Evolutionary conservation across 2,329 filamentous ascomycete species (phyloP).

Genomic region (Rhynchosporium secalis): DNA sequence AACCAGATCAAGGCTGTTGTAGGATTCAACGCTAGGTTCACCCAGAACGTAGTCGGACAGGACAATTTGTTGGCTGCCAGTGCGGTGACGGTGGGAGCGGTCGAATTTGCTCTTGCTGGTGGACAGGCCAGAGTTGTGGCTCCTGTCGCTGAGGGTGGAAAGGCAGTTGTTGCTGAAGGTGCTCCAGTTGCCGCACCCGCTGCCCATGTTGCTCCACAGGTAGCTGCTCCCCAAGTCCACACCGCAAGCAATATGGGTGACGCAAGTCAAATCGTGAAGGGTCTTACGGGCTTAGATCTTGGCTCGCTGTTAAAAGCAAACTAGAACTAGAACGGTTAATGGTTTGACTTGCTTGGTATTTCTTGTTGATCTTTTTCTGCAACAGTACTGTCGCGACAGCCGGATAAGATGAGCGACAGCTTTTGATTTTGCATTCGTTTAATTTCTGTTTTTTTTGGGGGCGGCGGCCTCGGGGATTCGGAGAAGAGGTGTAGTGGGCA

Average conservation of each 20-base stretch:
- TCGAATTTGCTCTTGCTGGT: background rate
- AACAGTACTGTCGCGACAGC: background rate
- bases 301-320: background rate
- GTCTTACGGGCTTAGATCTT: slow-evolving; percentile 12
- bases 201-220: background rate
- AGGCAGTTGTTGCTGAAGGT: no score
- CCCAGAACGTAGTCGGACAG: slow-evolving; percentile 43
- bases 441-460: background rate
- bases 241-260: slow-evolving; percentile 1
- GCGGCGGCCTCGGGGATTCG: background rate
- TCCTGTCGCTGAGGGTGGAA: background rate
- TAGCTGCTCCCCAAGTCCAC: slow-evolving; percentile 3
- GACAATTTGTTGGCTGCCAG: slow-evolving; percentile 18
- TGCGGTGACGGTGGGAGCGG: background rate
- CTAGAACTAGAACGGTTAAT: background rate
- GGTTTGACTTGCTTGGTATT: background rate
- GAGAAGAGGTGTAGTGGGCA: background rate
- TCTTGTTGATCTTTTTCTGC: background rate
- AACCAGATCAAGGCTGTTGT: slow-evolving; percentile 53
- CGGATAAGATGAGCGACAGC: background rate
- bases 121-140: background rate
- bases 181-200: background rate
- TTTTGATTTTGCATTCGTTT: background rate
- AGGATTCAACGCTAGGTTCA: slow-evolving; percentile 57
- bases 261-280: slow-evolving; percentile 1